Base-by-base conservation (phyloP, 306 rosid genomes). In the Prunus mume region DNA sequence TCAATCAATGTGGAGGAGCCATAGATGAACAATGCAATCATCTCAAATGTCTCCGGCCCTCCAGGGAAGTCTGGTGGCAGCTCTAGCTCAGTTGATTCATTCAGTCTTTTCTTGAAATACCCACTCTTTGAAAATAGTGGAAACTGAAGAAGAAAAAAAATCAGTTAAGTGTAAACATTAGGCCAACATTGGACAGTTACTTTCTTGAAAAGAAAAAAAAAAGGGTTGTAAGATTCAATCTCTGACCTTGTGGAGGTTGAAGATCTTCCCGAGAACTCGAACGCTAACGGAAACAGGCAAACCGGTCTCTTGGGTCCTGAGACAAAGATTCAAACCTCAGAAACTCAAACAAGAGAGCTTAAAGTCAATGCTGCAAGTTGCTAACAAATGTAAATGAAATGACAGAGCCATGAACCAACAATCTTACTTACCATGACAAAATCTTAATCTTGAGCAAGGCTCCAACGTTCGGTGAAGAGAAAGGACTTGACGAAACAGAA, bases 241-340 rank as follows among this genome's bases (percentile, higher is more conserved):
- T 65, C 79, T 70, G 73, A 93, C 94, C 88, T 87, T 93, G 82
- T 93, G 97, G 52, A 93, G 87, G 74, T 83, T 85, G 62, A 91
- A 93, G 58, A 70, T 83, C 71, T 87, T 91, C 18, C 88, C 86
- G 4, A 84, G 86, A 69, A 91, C 89, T 60, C 89, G 83, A 72
- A 87, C 91, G 0, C 82, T 77, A 56, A 90, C 75, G 1, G 96
- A 80, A 64, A 93, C 97, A 14, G 96, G 97, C 73, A 93, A 81
- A 69, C 98, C 96, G 14, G 97, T 93, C 78, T 90, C 89, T 83
- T 91, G 96, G 75, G 97, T 93, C 97, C 98, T 91, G 84, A 73
- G 61, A 81, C 74, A 85, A 38, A 76, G 76, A 66, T 32, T 46
- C 15, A 20, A 63, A 24, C 56, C 64, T 74, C 30, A 70, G 50